Base-by-base conservation (phyloP, 2,329 filamentous ascomycete genomes). In the Helminthosporium solani region DNA sequence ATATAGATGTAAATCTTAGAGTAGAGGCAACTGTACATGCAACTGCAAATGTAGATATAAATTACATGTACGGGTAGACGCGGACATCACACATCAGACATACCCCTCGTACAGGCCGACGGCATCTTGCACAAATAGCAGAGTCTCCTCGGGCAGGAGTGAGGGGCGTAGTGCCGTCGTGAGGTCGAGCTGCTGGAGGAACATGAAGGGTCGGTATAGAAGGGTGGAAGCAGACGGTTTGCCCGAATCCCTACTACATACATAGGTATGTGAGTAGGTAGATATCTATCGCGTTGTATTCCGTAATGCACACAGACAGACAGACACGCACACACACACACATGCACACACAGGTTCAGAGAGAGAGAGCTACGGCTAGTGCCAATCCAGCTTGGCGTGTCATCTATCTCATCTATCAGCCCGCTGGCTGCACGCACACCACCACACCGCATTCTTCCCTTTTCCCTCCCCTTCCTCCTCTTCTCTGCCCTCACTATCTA, bases 51-150 rank as follows among this genome's bases (percentile, higher is more conserved):
- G n/a, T n/a, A n/a, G n/a, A n/a, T n/a, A n/a, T n/a, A n/a, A n/a
- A n/a, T n/a, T n/a, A n/a, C n/a, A n/a, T n/a, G n/a, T n/a, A n/a
- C n/a, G n/a, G n/a, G n/a, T n/a, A n/a, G n/a, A n/a, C n/a, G n/a
- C n/a, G n/a, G n/a, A n/a, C n/a, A n/a, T n/a, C n/a, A n/a, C n/a
- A n/a, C n/a, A n/a, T n/a, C n/a, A n/a, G n/a, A 75, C 84, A 74
- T 79, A 95, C 90, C 94, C 94, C 79, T 97, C 90, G 75, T 99
- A 99, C 52, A 99, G 79, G 58, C 94, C 94, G 62, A 99, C 91
- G 70, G 90, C 91, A 78, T 97, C 91, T 76, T 97, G 92, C 47
- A 99, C 92, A 74, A 96, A 97, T 49, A 99, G 81, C 44, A 97
- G 79, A 59, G 89, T 87, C 80, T 99, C 94, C 78, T 96, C 94